Base-by-base conservation (phyloP, 163 green algal genomes). In the Coccomyxa subellipsoidea region DNA sequence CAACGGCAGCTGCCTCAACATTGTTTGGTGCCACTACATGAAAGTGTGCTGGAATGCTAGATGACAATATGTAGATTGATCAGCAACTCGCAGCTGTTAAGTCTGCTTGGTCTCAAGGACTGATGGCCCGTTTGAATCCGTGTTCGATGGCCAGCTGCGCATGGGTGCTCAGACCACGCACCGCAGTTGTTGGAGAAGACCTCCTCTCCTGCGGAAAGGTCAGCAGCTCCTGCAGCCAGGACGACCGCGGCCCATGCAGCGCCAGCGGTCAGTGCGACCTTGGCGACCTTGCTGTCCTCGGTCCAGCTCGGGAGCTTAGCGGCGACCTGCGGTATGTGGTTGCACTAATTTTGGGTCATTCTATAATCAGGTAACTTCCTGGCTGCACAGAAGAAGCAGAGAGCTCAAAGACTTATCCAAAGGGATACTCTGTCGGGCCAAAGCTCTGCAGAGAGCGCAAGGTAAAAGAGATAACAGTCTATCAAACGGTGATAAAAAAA, bases 121-220 rank as follows among this genome's bases (percentile, higher is more conserved):
- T n/a, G n/a, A n/a, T n/a, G n/a, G n/a, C n/a, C n/a, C n/a, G n/a
- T n/a, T n/a, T n/a, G n/a, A n/a, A n/a, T n/a, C n/a, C n/a, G n/a
- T n/a, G 47, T 29, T 66, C 12, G 12, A 66, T 66, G 47, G 47
- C 47, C 12, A 18, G 18, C 47, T 29, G 47, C 47, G 47, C 47
- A 66, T 66, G 47, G 47, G 18, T 66, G 47, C 47, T 66, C 12
- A 66, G 47, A 12, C 47, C 21, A 69, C 83, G 83, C 77, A 91
- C 87, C 89, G 82, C 89, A 92, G 80, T 89, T 91, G 79, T 85
- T 88, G 47, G 81, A 82, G 81, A 93, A 93, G 4, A 93, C 84
- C 66, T 93, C 83, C 70, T 87, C 77, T 77, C 89, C 89, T 73
- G 66, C 66, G 32, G 66, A 73, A n/a, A 73, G 66, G 66, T 73